Evolutionary conservation across 495 filamentous ascomycete species (phyloP).

Genomic region (Penicillium riverlandense): DNA sequence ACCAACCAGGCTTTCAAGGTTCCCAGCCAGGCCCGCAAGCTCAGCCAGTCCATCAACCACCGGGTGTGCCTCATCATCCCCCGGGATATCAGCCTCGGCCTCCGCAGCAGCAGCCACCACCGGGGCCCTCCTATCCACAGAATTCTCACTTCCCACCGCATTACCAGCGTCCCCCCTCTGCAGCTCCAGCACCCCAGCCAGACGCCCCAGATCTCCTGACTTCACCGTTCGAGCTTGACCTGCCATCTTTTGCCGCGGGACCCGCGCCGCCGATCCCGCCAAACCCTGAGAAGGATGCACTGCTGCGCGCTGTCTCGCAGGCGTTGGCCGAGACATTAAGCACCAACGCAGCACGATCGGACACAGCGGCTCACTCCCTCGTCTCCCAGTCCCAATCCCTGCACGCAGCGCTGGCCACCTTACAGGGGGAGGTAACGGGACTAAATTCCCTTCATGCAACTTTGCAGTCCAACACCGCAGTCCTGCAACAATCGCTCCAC

Average conservation of each 20-base stretch:
- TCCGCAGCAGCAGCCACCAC: constrained; percentile 11
- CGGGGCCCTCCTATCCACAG: constrained; percentile 10
- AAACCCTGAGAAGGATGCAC: constrained; percentile 91
- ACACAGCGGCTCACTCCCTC: constrained; percentile 64
- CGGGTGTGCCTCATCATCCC: constrained; percentile 4
- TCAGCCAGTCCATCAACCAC: constrained; percentile 5
- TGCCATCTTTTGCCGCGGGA: constrained; percentile 50
- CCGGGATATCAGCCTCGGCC: constrained; percentile 14
- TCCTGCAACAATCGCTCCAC: constrained; percentile 67
- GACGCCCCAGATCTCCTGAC: constrained; percentile 63
- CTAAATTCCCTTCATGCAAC: constrained; percentile 61
- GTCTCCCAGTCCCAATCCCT: constrained; percentile 75
- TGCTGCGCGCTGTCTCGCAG: constrained; percentile 68
- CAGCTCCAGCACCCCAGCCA: constrained; percentile 33
- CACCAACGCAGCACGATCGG: constrained; percentile 55
- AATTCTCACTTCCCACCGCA: constrained; percentile 11
- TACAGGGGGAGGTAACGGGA: constrained; percentile 65
- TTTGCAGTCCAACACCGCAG: constrained; percentile 66
- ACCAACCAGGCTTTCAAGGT: constrained; percentile 1
- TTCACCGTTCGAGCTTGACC: constrained; percentile 57
- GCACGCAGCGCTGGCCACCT: constrained; percentile 50
- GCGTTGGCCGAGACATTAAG: constrained; percentile 60
- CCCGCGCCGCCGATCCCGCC: constrained; percentile 83
- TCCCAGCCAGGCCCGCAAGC: not conserved
- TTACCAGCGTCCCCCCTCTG: constrained; percentile 8